Conservation (phyloP, 2,329 filamentous ascomycete genomes). For the Cladophialophora yegresii region DNA sequence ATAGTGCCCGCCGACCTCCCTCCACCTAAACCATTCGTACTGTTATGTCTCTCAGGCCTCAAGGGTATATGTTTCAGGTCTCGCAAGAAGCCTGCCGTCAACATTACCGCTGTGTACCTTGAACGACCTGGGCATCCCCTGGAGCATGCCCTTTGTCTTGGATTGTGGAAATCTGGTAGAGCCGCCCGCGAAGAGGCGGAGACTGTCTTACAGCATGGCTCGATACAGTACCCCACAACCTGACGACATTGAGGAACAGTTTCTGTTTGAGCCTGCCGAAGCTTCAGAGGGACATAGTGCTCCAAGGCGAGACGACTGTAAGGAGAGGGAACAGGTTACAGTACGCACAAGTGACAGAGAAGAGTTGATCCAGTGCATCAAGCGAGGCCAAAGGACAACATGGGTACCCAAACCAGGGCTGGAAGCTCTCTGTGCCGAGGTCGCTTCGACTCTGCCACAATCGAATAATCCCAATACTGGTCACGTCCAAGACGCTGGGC, state of each 20-base stretch:
- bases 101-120: not conserved
- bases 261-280: slow-evolving; percentile 1
- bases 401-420: slow-evolving; percentile 67
- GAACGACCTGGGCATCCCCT: not conserved
- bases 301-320: not conserved
- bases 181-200: slow-evolving; percentile 32
- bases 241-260: slow-evolving; percentile 14
- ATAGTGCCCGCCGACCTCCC: not conserved
- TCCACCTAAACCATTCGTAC: not conserved
- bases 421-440: slow-evolving; percentile 45
- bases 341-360: slow-evolving; percentile 58
- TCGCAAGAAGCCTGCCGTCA: not conserved
- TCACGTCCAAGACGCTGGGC: slow-evolving; percentile 45
- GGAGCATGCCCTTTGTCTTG: slow-evolving; percentile 36
- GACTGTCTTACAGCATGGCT: slow-evolving; percentile 27
- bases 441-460: slow-evolving; percentile 42
- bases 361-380: slow-evolving; percentile 81
- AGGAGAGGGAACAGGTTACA: not conserved
- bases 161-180: slow-evolving; percentile 16
- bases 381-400: slow-evolving; percentile 72
- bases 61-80: not conserved
- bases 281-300: not conserved
- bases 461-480: slow-evolving; percentile 46
- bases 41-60: slow-evolving; percentile 2
- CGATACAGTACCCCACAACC: slow-evolving; percentile 15